These are phyloP conservation scores for Agrostemma githago DNA, from an alignment of 148 eudicot species.

Conservation along the genomic window DNA sequence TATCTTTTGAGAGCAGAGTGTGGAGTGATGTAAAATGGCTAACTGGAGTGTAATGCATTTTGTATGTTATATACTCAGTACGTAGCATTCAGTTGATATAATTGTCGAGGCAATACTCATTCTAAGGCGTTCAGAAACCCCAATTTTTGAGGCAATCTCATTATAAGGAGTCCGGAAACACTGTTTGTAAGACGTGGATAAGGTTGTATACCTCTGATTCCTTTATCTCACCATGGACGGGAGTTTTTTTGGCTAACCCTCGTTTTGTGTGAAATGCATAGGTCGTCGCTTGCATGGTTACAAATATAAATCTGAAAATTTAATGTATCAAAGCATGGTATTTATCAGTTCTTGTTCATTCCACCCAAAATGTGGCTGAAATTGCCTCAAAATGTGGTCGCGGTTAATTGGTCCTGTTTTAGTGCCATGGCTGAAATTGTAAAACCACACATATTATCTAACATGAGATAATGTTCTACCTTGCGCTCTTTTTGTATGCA, in stretches of 20 bases:
- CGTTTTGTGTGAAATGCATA: background rate
- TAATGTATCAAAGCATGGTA: background rate
- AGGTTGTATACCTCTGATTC: background rate
- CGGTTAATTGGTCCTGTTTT: background rate
- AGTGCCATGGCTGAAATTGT: background rate
- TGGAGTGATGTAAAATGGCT: background rate
- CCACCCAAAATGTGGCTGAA: background rate
- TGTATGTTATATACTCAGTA: background rate
- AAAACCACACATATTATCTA: background rate
- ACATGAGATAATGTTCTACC: background rate
- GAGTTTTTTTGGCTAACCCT: background rate
- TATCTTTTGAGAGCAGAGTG: background rate
- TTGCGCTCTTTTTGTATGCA: constrained; percentile 28
- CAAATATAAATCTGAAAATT: background rate
- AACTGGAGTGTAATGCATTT: background rate
- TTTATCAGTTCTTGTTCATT: no score
- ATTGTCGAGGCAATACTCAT: background rate
- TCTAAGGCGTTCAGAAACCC: background rate
- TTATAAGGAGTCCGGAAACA: background rate
- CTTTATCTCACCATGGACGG: background rate
- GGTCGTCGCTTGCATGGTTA: background rate
- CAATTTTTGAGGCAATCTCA: background rate
- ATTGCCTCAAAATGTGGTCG: background rate
- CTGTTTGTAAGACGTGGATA: background rate
- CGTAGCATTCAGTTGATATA: background rate